A percentile compares a stretch with the other conserved stretches of the same genome.
These are phyloP conservation scores for Saksenaea oblongispora DNA, from an alignment of 371 early-diverging fungal species.

Conservation along the genomic window DNA sequence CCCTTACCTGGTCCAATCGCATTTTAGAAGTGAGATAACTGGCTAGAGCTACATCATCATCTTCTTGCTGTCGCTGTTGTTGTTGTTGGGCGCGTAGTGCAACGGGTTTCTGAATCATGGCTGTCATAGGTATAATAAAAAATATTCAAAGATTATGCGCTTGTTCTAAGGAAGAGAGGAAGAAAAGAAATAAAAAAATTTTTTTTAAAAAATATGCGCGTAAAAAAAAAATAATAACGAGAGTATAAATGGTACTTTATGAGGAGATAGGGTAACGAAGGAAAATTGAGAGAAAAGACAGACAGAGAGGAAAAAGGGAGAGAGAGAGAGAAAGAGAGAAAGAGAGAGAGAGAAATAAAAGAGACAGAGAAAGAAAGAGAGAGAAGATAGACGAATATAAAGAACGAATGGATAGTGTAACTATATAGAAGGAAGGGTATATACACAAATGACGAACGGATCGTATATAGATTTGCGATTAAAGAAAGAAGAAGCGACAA, in stretches of 20 bases:
- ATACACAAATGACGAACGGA: constrained; percentile 5
- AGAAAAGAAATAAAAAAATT: not conserved
- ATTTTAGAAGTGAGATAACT: constrained; percentile 22
- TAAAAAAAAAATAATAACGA: constrained; percentile 6
- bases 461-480: not conserved
- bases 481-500: not conserved
- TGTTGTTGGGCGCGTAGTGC: constrained; percentile 3
- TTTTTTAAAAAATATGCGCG: constrained; percentile 14
- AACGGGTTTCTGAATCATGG: constrained; percentile 11
- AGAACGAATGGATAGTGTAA: not conserved
- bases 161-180: constrained; percentile 1
- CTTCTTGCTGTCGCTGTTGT: constrained; percentile 7
- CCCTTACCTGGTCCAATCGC: constrained; percentile 27
- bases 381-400: no score
- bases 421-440: constrained; percentile 1
- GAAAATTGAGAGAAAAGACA: not conserved
- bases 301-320: not conserved
- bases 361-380: no score
- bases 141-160: constrained; percentile 2
- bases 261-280: not conserved
- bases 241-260: no score
- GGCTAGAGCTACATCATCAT: constrained; percentile 26
- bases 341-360: not conserved
- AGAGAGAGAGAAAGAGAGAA: not conserved
- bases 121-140: constrained; percentile 8